phyloP scores from a whole-genome alignment of 495 filamentous ascomycete species.

The Podospora pseudoanserina region DNA sequence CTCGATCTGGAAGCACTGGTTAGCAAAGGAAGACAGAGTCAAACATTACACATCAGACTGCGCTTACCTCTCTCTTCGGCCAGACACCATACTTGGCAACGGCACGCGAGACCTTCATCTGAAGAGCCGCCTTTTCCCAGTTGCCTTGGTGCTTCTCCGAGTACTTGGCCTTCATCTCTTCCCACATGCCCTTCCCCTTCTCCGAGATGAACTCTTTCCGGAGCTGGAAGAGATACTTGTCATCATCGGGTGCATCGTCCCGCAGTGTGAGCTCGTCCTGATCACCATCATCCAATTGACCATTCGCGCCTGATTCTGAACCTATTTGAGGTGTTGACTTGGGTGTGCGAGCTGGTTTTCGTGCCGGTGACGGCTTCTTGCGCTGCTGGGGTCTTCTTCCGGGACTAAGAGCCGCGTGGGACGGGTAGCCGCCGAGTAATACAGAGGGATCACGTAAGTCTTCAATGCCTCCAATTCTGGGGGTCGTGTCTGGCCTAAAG shows the following conservation, averaged over 20 bases:
- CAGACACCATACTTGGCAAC: constrained; percentile 44
- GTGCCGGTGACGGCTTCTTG: constrained; percentile 23
- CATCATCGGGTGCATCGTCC: constrained; percentile 45
- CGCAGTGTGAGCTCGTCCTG: constrained; percentile 33
- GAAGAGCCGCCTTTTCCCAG: constrained; percentile 43
- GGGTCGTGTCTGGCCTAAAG: constrained; percentile 19
- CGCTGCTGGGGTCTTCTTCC: constrained; percentile 26
- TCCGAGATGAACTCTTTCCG: constrained; percentile 41
- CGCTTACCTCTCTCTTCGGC: constrained; percentile 44
- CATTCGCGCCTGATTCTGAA: constrained; percentile 11
- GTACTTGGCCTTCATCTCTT: constrained; percentile 46
- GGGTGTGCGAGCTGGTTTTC: constrained; percentile 23
- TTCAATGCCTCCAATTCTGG: constrained; percentile 28
- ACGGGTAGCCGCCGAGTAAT: constrained; percentile 23
- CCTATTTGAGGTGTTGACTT: constrained; percentile 24
- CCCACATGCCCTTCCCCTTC: constrained; percentile 53
- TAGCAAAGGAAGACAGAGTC: not conserved
- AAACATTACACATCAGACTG: not conserved
- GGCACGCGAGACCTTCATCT: constrained; percentile 48
- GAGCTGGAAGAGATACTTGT: constrained; percentile 42
- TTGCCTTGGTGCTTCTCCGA: constrained; percentile 39
- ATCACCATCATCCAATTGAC: constrained; percentile 19
- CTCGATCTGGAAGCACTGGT: constrained; percentile 22
- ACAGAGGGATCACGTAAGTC: constrained; percentile 28
- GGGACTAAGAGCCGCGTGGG: constrained; percentile 29